A percentile compares a stretch with the other conserved stretches of the same genome.
Evolutionary conservation across 441 rosid genomes (phyloP).

Genomic region (Populus trichocarpa): DNA sequence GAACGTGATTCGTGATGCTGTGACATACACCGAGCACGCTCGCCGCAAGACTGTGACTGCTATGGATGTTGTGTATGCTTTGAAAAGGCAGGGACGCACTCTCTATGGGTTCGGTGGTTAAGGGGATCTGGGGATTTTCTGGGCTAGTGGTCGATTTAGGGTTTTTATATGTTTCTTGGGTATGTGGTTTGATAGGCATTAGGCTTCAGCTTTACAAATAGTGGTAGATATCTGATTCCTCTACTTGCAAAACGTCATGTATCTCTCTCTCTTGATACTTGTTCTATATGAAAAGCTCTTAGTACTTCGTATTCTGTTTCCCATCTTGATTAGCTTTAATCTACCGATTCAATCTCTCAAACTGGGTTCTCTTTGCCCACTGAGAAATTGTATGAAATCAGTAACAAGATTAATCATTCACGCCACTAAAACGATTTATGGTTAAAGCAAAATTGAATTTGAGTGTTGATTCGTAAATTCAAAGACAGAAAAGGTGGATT

Average conservation of each 20-base stretch:
- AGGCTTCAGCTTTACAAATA: background rate
- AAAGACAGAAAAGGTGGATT: too few species aligned
- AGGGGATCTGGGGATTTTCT: background rate
- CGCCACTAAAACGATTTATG: too few species aligned
- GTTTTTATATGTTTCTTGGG: background rate
- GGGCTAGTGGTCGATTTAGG: background rate
- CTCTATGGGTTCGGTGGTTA: constrained; percentile 9
- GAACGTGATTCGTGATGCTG: constrained; percentile 11
- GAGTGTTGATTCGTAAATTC: background rate
- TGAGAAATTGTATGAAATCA: too few species aligned
- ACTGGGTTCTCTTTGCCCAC: background rate
- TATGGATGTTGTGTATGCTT: constrained; percentile 10
- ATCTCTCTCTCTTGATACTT: background rate
- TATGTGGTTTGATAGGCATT: background rate
- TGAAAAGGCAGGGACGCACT: constrained; percentile 5
- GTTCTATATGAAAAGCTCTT: background rate
- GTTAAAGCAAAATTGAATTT: too few species aligned
- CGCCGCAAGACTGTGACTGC: constrained; percentile 12
- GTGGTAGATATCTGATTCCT: background rate
- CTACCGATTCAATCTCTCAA: background rate
- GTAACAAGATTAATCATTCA: too few species aligned
- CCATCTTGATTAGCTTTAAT: background rate
- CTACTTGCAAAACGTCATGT: background rate
- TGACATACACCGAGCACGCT: too few species aligned
- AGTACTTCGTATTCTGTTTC: background rate